Evolutionary conservation across 1,139 yeast genomes (phyloP).

Genomic region (Geotrichum bryndzae): DNA sequence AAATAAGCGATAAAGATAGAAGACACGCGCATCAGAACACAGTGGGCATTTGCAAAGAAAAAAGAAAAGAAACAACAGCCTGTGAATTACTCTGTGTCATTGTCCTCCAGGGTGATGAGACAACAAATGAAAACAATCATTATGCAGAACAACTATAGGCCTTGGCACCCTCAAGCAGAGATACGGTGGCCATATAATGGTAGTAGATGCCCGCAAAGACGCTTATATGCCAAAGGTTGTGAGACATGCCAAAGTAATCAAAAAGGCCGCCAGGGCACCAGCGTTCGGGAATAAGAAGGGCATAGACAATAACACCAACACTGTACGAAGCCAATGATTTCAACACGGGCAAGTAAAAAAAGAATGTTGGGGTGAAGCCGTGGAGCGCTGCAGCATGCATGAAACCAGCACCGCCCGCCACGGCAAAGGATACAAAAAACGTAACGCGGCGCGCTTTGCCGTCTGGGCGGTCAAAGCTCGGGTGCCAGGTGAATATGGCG

Average conservation of each 20-base stretch:
- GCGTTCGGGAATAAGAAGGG: constrained; percentile 83
- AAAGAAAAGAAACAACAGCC: background rate
- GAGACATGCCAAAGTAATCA: constrained; percentile 83
- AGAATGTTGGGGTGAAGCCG: constrained; percentile 49
- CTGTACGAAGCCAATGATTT: constrained; percentile 69
- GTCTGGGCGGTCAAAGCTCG: constrained; percentile 81
- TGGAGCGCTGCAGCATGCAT: constrained; percentile 51
- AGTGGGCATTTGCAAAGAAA: background rate
- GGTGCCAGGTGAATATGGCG: constrained; percentile 80
- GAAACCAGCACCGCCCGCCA: constrained; percentile 64
- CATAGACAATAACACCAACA: constrained; percentile 81
- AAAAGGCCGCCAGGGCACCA: constrained; percentile 50
- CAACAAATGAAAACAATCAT: background rate
- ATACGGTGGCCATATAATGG: constrained; percentile 71
- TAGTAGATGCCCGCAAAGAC: constrained; percentile 84
- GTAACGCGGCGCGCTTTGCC: constrained; percentile 71
- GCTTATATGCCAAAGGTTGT: constrained; percentile 89
- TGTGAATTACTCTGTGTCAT: background rate
- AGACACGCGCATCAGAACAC: background rate
- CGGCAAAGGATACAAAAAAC: constrained; percentile 78
- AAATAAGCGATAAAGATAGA: background rate
- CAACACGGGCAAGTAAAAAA: constrained; percentile 55
- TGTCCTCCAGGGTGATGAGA: background rate
- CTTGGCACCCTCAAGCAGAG: constrained; percentile 50
- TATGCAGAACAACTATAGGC: constrained; percentile 27